Evolutionary conservation across 2,329 filamentous ascomycete species (phyloP).

Genomic region (Curvularia sp.): DNA sequence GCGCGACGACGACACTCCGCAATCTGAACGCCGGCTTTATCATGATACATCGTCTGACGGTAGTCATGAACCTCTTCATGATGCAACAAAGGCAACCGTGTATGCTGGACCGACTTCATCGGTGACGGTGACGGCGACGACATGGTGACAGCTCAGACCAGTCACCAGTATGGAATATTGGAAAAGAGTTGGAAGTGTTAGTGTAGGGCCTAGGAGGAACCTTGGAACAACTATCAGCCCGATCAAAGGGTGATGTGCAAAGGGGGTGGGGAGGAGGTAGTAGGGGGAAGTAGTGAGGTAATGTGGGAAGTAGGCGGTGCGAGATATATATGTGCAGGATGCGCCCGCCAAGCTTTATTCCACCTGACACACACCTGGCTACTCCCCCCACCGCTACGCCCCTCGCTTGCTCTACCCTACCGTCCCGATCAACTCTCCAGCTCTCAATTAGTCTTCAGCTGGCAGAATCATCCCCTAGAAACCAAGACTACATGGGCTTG

Average conservation of each 20-base stretch:
- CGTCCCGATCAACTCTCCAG: neutral
- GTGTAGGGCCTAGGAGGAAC: conserved; percentile 1
- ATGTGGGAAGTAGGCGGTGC: conserved; percentile 30
- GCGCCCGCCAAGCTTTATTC: conserved; percentile 29
- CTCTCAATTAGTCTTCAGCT: neutral
- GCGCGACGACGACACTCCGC: conserved; percentile 37
- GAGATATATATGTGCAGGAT: conserved; percentile 32
- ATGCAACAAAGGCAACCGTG: neutral
- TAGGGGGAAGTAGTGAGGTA: conserved; percentile 14
- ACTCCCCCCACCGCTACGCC: conserved; percentile 15
- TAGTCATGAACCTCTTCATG: conserved; percentile 15
- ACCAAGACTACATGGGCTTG: neutral
- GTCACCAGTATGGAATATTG: conserved; percentile 6
- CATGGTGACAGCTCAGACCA: conserved; percentile 28
- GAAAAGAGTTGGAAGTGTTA: conserved; percentile 13
- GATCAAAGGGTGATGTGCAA: conserved; percentile 7
- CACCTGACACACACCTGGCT: conserved; percentile 19
- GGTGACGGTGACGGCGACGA: conserved; percentile 26
- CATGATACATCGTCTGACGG: conserved; percentile 36
- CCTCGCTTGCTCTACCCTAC: conserved; percentile 10
- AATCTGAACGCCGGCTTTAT: conserved; percentile 34
- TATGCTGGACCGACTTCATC: conserved; percentile 4
- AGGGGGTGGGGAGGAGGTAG: conserved; percentile 13
- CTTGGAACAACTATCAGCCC: conserved; percentile 5
- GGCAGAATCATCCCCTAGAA: neutral